Evolutionary conservation across 1,284 basidiomycete genomes (phyloP), one percentile per base, ranked within the genome.

Genomic region (Psilocybe mexicana): DNA sequence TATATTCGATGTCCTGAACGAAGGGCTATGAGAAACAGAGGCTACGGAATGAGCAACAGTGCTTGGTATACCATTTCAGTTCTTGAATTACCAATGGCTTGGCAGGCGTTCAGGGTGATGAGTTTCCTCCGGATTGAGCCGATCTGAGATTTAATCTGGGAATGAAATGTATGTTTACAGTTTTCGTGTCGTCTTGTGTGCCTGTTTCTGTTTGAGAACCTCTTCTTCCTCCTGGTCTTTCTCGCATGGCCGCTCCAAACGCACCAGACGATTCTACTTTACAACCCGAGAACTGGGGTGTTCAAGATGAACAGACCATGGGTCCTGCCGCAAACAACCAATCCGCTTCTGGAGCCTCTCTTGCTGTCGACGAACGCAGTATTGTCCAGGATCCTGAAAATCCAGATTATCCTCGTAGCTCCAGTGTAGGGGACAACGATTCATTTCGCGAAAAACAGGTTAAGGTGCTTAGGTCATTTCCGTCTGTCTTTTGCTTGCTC

Each of bases 381-480:
- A 61, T 73, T 65, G 70, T 69, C 62, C 79, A 79, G 72, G 76
- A 76, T 64, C 67, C 72, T 51, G 78, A 79, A 63, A 74, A 72
- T 65, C 68, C 75, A 67, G 81, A 83, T 63, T 82, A 78, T 69
- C 73, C 75, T 69, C 79, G 77, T 67, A 75, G 75, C 63, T 76
- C 77, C 68, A 77, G 79, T 59, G 76, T 77, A 65, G 78, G 77
- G 72, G 79, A 77, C 70, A 73, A 72, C 63, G 80, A 80, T 58
- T 69, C 74, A 67, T 83, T 80, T 67, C 86, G 87, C 69, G 89
- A 92, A 78, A 91, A 90, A 80, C 87, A 88, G 78, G 78, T 87
- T 82, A 92, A 92, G 90, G 89, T 92, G 90, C 88, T 90, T 92
- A 88, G 83, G 81, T 85, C 81, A 81, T 82, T 80, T 69, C 69